Percentiles rank a stretch among this genome's conserved stretches.
These are phyloP conservation scores for Lachancea lanzarotensis DNA, from an alignment of 805 yeast genomes.

Conservation along the genomic window DNA sequence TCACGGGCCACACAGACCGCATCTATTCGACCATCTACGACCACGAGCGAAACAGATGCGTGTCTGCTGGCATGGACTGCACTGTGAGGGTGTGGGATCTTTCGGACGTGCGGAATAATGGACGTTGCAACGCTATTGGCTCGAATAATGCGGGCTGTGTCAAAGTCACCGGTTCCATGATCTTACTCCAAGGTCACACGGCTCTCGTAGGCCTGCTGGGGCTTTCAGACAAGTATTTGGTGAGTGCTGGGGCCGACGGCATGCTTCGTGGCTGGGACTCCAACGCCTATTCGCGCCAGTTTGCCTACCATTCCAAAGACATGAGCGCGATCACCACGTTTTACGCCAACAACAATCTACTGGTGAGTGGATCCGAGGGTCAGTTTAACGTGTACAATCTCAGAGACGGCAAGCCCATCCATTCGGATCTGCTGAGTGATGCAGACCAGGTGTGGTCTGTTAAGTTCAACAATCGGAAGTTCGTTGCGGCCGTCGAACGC, in stretches of 20 bases:
- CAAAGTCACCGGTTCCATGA: conserved; percentile 34
- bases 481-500: conserved; percentile 87
- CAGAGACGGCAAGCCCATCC: conserved; percentile 64
- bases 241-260: conserved; percentile 94
- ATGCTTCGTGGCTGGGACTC: conserved; percentile 93
- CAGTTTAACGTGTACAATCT: conserved; percentile 87
- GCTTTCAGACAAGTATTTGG: conserved; percentile 66
- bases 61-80: conserved; percentile 87
- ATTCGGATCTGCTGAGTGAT: conserved; percentile 63
- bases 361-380: conserved; percentile 84
- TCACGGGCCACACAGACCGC: conserved; percentile 78
- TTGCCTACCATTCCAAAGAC: conserved; percentile 65
- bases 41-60: conserved; percentile 66
- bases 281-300: conserved; percentile 55
- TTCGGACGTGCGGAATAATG: conserved; percentile 56
- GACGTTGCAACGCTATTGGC: conserved; percentile 20
- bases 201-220: conserved; percentile 84
- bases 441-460: conserved; percentile 95
- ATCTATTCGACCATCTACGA: conserved; percentile 88
- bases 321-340: conserved; percentile 91
- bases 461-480: conserved; percentile 70
- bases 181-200: conserved; percentile 78
- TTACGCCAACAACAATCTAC: conserved; percentile 75
- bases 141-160: conserved; percentile 21
- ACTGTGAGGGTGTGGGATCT: conserved; percentile 88